Base-by-base conservation (phyloP, 768 basidiomycete genomes). In the Daedaleopsis sinensis region DNA sequence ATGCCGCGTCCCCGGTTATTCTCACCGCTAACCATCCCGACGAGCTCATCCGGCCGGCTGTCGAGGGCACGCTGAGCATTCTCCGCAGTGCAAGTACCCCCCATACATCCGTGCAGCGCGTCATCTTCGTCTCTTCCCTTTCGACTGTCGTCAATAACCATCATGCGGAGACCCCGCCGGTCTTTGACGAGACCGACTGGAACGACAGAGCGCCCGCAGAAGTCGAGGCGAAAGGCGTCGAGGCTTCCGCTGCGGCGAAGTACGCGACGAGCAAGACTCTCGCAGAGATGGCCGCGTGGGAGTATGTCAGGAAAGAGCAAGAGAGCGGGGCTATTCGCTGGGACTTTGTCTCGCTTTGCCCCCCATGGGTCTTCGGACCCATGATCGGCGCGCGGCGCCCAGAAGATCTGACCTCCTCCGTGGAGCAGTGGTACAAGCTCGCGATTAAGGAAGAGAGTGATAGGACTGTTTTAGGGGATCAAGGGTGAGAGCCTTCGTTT, bases 91-190 rank as follows among this genome's bases (percentile, higher is more conserved):
- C 74, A 13, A 58, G 68, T 52, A 73, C 72, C 65, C 59, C 73
- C 69, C 71, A 57, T 12, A 50, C 49, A 9, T 54, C 65, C 6
- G 78, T 93, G 66, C 86, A 89, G 70, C 83, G 91, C 5, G 76
- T 94, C 48, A 85, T 92, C 8, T 73, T 91, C 55, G 90, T 89
- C 0, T 85, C 85, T 11, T 90, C 89, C 1, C 76, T 72, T 52
- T 88, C 83, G 0, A 74, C 86, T 0, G 65, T 85, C 10, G 27
- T 55, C n/a, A 21, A 55, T 27, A 32, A 32, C 27, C 27, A 32
- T 7, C 24, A 12, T 9, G 23, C 7, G 8, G 38, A n/a, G 39
- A 55, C 23, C 16, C 53, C 53, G 2, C 42, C 24, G 1, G 24
- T 39, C 15, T 83, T 79, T 65, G 75, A 69, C 42, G 86, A 89